Percentiles rank a stretch among this genome's conserved stretches.
Conservation (phyloP, 1,139 yeast species). For the Eremothecium sinecaudum region DNA sequence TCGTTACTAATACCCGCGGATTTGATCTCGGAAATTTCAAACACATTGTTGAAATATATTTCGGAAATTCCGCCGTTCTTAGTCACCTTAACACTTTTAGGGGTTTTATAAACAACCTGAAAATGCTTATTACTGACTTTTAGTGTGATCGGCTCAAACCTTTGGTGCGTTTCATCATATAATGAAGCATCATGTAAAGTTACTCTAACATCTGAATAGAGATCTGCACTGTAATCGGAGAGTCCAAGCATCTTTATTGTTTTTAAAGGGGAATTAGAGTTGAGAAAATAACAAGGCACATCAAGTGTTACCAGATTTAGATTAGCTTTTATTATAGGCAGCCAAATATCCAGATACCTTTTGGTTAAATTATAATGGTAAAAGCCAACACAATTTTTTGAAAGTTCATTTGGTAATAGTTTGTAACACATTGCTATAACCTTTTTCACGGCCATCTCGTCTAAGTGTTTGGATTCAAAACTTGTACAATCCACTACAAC, state of each 20-base stretch:
- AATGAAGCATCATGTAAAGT: slow-evolving; percentile 31
- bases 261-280: slow-evolving; percentile 43
- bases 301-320: slow-evolving; percentile 15
- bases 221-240: slow-evolving; percentile 32
- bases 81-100: slow-evolving; percentile 32
- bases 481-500: slow-evolving; percentile 65
- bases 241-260: slow-evolving; percentile 44
- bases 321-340: slow-evolving; percentile 18
- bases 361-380: slow-evolving; percentile 57
- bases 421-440: slow-evolving; percentile 32
- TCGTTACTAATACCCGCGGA: slow-evolving; percentile 44
- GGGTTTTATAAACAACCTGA: slow-evolving; percentile 41
- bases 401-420: slow-evolving; percentile 40
- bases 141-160: slow-evolving; percentile 48
- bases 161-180: slow-evolving; percentile 36
- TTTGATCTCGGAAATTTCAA: slow-evolving; percentile 42
- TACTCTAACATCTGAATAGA: slow-evolving; percentile 49
- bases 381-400: slow-evolving; percentile 45
- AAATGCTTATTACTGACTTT: slow-evolving; percentile 64
- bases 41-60: slow-evolving; percentile 44
- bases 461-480: slow-evolving; percentile 27
- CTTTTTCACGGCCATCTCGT: slow-evolving; percentile 16
- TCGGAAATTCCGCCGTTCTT: slow-evolving; percentile 21
- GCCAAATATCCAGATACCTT: slow-evolving; percentile 33
- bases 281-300: slow-evolving; percentile 28